Evolutionary conservation across 139 green algal genomes (phyloP), one percentile per base, ranked within the genome.

Genomic region (Nannochloris sp.): DNA sequence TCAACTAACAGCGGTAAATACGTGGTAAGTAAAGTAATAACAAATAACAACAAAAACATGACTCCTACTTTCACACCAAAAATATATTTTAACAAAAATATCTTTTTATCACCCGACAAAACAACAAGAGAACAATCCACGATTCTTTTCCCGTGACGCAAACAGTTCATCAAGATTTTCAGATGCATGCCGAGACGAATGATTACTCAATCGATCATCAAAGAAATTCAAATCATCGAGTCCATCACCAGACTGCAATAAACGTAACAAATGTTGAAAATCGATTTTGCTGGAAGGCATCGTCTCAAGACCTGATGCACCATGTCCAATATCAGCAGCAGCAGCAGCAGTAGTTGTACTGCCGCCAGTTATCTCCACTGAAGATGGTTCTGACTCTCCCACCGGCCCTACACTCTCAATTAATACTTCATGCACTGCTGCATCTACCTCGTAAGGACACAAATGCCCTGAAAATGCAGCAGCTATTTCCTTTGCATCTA

Each of bases 381-480:
- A 25, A 15, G 25, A 29, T 33, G 6, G 6, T 15, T 10, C 45
- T 4, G 33, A 31, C 8, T 39, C 10, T 5, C 8, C 10, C 60
- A 34, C 5, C 53, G 19, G 10, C 13, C n/a, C 48, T 8, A 59
- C 45, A 2, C 48, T 60, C 29, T 75, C 68, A 29, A 75, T 37
- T 31, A 75, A 42, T 15, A 60, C 68, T 19, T 32, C 24, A 37
- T 68, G 61, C 19, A 68, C 61, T 3, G 56, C 69, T 4, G 63
- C 63, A 27, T 72, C 64, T 24, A 77, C 70, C n/a, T 77, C 70
- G 24, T 66, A 48, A 19, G 55, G 25, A 25, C 39, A 34, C 42
- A 72, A 47, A 31, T 72, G 55, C 45, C 44, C 60, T 30, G 37
- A 24, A 61, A 77, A 67, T 23, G 55, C 55, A 5, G 63, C 34